Conservation (phyloP, 768 basidiomycete genomes). For the Russula abietina region DNA sequence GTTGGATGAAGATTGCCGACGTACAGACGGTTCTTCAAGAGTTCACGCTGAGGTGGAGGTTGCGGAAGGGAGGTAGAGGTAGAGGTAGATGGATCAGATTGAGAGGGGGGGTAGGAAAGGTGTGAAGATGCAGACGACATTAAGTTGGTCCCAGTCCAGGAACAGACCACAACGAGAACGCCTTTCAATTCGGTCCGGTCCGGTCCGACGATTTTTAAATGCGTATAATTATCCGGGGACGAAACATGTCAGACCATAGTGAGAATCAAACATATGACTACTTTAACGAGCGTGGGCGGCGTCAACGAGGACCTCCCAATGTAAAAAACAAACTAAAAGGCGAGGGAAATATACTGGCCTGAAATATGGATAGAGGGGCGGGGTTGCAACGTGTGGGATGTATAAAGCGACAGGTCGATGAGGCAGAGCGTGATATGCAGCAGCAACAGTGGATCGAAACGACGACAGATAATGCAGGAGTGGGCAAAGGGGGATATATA, state of each 20-base stretch:
- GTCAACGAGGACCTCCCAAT: conserved; percentile 12
- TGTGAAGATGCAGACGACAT: conserved; percentile 14
- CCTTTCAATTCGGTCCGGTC: neutral
- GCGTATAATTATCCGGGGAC: neutral
- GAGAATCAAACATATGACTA: conserved; percentile 12
- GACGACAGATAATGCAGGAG: conserved; percentile 20
- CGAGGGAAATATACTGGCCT: conserved; percentile 6
- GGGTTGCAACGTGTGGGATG: conserved; percentile 19
- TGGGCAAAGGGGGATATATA: conserved; percentile 19
- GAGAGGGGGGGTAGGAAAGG: conserved; percentile 30
- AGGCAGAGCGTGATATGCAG: conserved; percentile 25
- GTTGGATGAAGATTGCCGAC: conserved; percentile 83
- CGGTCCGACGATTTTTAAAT: neutral
- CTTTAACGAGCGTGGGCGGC: conserved; percentile 19
- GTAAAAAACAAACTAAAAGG: conserved; percentile 20
- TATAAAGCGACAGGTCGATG: conserved; percentile 21
- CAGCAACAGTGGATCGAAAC: conserved; percentile 23
- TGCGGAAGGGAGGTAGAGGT: conserved; percentile 21
- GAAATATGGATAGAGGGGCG: conserved; percentile 17
- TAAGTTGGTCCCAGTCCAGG: neutral
- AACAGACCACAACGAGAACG: neutral
- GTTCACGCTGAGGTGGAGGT: conserved; percentile 25
- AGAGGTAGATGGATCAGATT: conserved; percentile 13
- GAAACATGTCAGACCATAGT: conserved; percentile 17
- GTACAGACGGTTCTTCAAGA: conserved; percentile 73